phyloP scores from a whole-genome alignment of 2,329 filamentous ascomycete species.

The Capronia epimyces region DNA sequence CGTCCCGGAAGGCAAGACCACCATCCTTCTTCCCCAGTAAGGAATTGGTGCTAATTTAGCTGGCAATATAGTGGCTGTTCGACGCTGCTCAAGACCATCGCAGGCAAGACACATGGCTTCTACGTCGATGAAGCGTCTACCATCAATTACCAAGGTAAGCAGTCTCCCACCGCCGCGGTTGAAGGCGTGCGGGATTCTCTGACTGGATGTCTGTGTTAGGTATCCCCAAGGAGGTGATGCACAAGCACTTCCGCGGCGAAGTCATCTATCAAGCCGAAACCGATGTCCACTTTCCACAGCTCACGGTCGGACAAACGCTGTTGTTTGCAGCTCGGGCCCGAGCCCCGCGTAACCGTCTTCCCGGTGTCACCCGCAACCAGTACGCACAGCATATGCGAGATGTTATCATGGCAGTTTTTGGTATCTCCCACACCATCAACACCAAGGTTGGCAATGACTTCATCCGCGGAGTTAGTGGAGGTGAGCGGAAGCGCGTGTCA shows the following conservation, averaged over 20 bases:
- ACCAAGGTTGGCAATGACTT: conserved; percentile 53
- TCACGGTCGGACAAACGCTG: conserved; percentile 58
- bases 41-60: too few relatives aligned
- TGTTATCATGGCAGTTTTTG: neutral
- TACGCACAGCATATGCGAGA: neutral
- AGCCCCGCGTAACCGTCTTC: conserved; percentile 40
- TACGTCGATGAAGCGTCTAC: conserved; percentile 63
- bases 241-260: conserved; percentile 52
- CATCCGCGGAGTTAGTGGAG: conserved; percentile 57
- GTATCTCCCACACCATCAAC: conserved; percentile 46
- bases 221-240: neutral
- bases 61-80: conserved; percentile 66
- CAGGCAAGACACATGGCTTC: conserved; percentile 77
- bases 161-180: neutral
- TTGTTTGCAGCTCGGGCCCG: conserved; percentile 52
- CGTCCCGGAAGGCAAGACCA: conserved; percentile 39
- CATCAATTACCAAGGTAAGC: conserved; percentile 74
- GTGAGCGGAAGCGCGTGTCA: conserved; percentile 57
- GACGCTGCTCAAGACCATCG: conserved; percentile 77
- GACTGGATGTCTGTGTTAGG: neutral
- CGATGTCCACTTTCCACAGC: conserved; percentile 72
- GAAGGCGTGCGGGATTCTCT: neutral
- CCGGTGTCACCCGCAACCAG: conserved; percentile 40
- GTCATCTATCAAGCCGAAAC: conserved; percentile 82
- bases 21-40: too few relatives aligned